Base-by-base conservation (phyloP, 345 rosid species). In the Linum usitatissimum region DNA sequence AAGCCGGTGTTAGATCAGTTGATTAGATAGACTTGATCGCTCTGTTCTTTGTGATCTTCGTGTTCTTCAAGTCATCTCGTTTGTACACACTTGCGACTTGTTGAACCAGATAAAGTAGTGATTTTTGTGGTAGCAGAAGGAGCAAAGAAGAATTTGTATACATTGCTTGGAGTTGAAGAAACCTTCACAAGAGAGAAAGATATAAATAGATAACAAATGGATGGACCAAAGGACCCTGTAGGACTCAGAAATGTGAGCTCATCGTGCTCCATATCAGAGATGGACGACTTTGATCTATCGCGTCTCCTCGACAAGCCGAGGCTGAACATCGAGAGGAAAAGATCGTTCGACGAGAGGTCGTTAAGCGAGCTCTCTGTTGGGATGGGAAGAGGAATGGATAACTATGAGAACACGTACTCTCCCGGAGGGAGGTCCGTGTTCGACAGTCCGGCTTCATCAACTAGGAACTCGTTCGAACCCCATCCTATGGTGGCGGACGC, bases 401-500 rank as follows among this genome's bases (percentile, higher is more conserved):
- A 55, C 28, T 55, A 55, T 2, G 59, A 55, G 59, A 55, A 28
- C 59, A 55, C 59, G 14, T 55, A 55, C 30, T 55, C 59, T 5
- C 59, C 59, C 18, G 59, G 59, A 14, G 23, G 59, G 14, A 18
- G 59, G 59, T 55, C 59, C 13, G 59, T 18, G 59, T 55, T 55
- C 14, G 59, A 55, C 30, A 55, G 20, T 6, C 59, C 59, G 6
- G 57, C 59, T 19, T 55, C 59, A 6, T 55, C 59, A 19, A 19
- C 59, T 19, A 20, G 59, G 23, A 55, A 55, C 59, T 18, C 30
- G 14, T 55, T 55, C 18, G 59, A 55, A 28, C 59, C 59, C 28
- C 59, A 55, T 28, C 59, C 59, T 20, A 55, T 55, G 59, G 59
- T 55, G 59, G 59, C 59, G 6, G 59, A 55, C 18, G 59, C 59